phyloP scores from a whole-genome alignment of 257 asterid species.

The Nicotiana sylvestris region DNA sequence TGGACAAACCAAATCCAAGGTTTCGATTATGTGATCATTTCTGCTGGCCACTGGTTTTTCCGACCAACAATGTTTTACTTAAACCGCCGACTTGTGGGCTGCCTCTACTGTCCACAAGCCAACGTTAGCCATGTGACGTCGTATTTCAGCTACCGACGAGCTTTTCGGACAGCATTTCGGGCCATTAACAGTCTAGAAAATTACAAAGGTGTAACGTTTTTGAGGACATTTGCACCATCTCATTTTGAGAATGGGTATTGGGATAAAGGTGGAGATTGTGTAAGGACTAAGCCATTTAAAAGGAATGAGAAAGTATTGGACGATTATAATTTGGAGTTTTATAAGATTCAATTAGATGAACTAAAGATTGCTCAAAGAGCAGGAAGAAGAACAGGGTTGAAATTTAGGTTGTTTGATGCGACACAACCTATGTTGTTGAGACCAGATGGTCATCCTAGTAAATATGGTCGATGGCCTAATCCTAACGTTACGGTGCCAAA shows the following conservation, averaged over 20 bases:
- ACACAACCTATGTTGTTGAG: constrained; percentile 36
- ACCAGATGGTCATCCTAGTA: constrained; percentile 51
- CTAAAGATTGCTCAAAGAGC: constrained; percentile 53
- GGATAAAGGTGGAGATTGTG: constrained; percentile 86
- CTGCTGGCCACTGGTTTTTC: constrained; percentile 94
- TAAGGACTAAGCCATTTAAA: constrained; percentile 49
- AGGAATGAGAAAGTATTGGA: constrained; percentile 43
- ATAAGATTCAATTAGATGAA: constrained; percentile 67
- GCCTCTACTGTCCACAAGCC: constrained; percentile 65
- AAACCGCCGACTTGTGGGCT: constrained; percentile 44
- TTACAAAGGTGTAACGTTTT: constrained; percentile 45
- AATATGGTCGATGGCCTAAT: constrained; percentile 29
- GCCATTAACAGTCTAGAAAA: constrained; percentile 35
- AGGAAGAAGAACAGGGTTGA: constrained; percentile 46
- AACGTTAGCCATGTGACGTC: constrained; percentile 44
- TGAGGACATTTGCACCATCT: constrained; percentile 77
- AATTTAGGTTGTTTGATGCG: constrained; percentile 36
- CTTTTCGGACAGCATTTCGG: constrained; percentile 68
- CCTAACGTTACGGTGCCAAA: constrained; percentile 18
- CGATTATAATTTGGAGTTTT: constrained; percentile 53
- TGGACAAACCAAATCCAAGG: constrained; percentile 44
- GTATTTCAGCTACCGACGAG: constrained; percentile 69
- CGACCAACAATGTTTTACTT: constrained; percentile 73
- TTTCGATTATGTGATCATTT: constrained; percentile 67
- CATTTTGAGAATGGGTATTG: constrained; percentile 85